These are phyloP conservation scores for Clohesyomyces aquaticus DNA, from an alignment of 495 filamentous ascomycete species.

Conservation along the genomic window DNA sequence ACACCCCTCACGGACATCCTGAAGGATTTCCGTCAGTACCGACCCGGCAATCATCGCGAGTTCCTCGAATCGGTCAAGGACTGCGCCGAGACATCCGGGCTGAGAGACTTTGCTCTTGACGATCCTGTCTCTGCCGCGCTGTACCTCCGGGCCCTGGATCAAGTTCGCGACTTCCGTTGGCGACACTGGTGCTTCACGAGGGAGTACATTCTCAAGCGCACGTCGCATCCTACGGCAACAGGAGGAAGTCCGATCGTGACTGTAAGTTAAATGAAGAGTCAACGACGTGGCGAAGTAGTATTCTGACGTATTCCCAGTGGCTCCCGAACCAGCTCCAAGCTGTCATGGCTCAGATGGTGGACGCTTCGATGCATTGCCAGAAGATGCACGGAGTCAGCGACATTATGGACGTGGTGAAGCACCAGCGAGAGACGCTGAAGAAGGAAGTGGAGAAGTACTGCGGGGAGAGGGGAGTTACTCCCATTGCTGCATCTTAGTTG, in stretches of 20 bases:
- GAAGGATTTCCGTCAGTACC: slow-evolving; percentile 81
- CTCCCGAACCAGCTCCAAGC: slow-evolving; percentile 82
- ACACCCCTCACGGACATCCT: slow-evolving; percentile 85
- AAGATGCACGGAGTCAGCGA: slow-evolving; percentile 49
- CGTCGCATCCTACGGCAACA: slow-evolving; percentile 81
- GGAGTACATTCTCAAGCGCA: slow-evolving; percentile 88
- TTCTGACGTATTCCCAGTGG: slow-evolving; percentile 57
- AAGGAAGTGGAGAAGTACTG: slow-evolving; percentile 85
- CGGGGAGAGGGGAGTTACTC: slow-evolving; percentile 37
- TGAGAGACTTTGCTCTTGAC: slow-evolving; percentile 65
- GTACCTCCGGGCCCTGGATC: slow-evolving; percentile 74
- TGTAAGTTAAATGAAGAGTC: no score
- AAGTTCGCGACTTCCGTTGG: slow-evolving; percentile 91
- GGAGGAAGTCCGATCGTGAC: slow-evolving; percentile 91
- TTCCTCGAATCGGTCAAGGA: slow-evolving; percentile 74
- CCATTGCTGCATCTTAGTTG: no score
- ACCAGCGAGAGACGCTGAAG: slow-evolving; percentile 69
- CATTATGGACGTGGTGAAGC: slow-evolving; percentile 72
- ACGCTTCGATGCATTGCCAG: slow-evolving; percentile 52
- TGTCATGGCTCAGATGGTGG: slow-evolving; percentile 75
- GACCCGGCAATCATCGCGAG: slow-evolving; percentile 80
- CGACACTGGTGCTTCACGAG: slow-evolving; percentile 93
- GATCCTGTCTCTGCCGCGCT: slow-evolving; percentile 59
- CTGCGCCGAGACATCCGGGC: slow-evolving; percentile 57
- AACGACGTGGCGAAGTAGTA: neutral